Percentiles rank a stretch among this genome's conserved stretches.
phyloP scores from a whole-genome alignment of 2,329 filamentous ascomycete species.

The Fonsecaea nubica region DNA sequence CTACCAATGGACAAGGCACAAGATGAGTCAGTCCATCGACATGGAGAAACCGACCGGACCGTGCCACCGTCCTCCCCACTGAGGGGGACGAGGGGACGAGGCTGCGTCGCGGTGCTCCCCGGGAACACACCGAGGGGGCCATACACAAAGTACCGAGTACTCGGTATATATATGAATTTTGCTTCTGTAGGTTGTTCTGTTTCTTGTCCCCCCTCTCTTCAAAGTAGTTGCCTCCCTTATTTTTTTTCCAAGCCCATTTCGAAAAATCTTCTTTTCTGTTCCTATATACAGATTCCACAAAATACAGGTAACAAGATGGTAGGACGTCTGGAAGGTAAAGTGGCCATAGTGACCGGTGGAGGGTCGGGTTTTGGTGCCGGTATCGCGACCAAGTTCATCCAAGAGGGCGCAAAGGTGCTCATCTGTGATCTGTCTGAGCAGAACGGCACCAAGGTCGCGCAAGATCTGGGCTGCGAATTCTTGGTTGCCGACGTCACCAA shows the following conservation, averaged over 20 bases:
- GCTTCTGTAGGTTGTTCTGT: too few relatives aligned
- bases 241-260: not conserved
- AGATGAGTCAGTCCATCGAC: too few relatives aligned
- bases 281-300: too few relatives aligned
- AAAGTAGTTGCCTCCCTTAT: not conserved
- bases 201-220: not conserved
- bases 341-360: conserved; percentile 53
- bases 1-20: too few relatives aligned
- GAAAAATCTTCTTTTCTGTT: too few relatives aligned
- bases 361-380: conserved; percentile 53
- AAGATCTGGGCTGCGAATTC: conserved; percentile 33
- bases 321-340: conserved; percentile 47
- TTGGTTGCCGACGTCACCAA: conserved; percentile 35
- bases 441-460: conserved; percentile 31
- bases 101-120: conserved; percentile 9
- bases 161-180: too few relatives aligned
- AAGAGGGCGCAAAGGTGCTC: conserved; percentile 47
- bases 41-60: conserved; percentile 7
- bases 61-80: conserved; percentile 17
- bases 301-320: conserved; percentile 16
- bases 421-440: conserved; percentile 41
- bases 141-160: not conserved
- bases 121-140: conserved; percentile 1
- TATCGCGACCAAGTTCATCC: conserved; percentile 48
- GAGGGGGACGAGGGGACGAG: conserved; percentile 13